Percentiles rank a stretch among this genome's conserved stretches.
phyloP scores from a whole-genome alignment of 2,329 filamentous ascomycete species.

The Colletotrichum tofieldiae region DNA sequence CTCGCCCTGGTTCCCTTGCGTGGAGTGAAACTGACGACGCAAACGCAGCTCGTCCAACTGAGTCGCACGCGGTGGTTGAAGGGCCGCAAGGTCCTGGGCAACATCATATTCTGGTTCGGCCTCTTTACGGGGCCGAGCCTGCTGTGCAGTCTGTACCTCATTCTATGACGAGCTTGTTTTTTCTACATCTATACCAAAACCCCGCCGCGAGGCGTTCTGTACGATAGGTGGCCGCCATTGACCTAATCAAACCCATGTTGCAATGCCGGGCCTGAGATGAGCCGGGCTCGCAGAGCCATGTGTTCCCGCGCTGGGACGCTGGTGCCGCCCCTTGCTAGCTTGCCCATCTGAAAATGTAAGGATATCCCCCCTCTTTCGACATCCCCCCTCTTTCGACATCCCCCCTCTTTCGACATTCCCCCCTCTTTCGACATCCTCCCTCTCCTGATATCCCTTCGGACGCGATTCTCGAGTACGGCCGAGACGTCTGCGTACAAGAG shows the following conservation, averaged over 20 bases:
- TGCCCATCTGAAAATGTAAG: too few species aligned
- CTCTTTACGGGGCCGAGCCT: conserved; percentile 84
- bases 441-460: too few species aligned
- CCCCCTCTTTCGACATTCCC: too few species aligned
- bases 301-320: neutral
- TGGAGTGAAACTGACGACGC: neutral
- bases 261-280: neutral
- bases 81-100: conserved; percentile 75
- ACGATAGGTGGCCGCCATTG: neutral
- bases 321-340: too few species aligned
- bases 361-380: too few species aligned
- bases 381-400: too few species aligned
- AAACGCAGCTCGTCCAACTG: conserved; percentile 71
- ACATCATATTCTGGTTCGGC: conserved; percentile 84
- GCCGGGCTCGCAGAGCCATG: neutral
- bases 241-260: neutral
- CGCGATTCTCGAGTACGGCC: too few species aligned
- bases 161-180: conserved; percentile 58
- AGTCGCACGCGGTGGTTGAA: conserved; percentile 78
- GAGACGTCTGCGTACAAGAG: too few species aligned
- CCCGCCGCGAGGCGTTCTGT: neutral
- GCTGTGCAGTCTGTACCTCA: conserved; percentile 73
- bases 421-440: too few species aligned
- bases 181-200: neutral
- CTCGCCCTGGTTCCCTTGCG: neutral